Base-by-base conservation (phyloP, 768 basidiomycete genomes). In the Rhodosporidiobolus sp. region DNA sequence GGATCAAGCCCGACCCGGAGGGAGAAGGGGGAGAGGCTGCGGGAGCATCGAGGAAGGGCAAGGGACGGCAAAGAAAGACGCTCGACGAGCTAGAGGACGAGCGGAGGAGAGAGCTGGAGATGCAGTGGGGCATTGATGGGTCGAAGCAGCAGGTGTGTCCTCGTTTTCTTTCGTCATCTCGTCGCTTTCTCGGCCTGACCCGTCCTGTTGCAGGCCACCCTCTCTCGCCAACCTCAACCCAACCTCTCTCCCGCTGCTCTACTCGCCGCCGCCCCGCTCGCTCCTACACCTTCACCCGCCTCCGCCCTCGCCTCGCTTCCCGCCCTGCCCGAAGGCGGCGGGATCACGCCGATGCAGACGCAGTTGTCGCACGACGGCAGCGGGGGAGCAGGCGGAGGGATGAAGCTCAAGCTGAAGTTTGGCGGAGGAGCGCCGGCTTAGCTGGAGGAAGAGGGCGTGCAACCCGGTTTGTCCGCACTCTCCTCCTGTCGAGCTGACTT, bases 71-170 rank as follows among this genome's bases (percentile, higher is more conserved):
- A n/a, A 32, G 5, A 26, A 48, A 24, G 52, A 53, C 38, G 11
- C 45, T 65, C 3, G 54, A 65, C 8, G 63, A 65, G 28, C 10
- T 17, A 2, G 63, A 65, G 32, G 38, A 30, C 11, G 30, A 53
- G 28, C 35, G 66, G n/a, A 10, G 65, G 57, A 54, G 43, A 16
- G 28, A 60, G 52, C 20, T 67, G 10, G 66, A 67, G 58, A 38
- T 0, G 24, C 14, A 24, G 24, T 60, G 38, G 24, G 59, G 66
- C 19, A 34, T 67, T 17, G 66, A 67, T 38, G 65, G 65, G 6
- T 19, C 28, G 16, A 9, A 26, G 48, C 57, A 12, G 11, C 28
- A 52, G 7, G 65, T 66, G 56, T 32, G 65, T 52, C 28, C 12
- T 17, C 55, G 49, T 34, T 28, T 19, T 45, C 6, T 34, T 32